phyloP scores from a whole-genome alignment of 2,329 filamentous ascomycete genomes.

The Apiospora kogelbergensis region DNA sequence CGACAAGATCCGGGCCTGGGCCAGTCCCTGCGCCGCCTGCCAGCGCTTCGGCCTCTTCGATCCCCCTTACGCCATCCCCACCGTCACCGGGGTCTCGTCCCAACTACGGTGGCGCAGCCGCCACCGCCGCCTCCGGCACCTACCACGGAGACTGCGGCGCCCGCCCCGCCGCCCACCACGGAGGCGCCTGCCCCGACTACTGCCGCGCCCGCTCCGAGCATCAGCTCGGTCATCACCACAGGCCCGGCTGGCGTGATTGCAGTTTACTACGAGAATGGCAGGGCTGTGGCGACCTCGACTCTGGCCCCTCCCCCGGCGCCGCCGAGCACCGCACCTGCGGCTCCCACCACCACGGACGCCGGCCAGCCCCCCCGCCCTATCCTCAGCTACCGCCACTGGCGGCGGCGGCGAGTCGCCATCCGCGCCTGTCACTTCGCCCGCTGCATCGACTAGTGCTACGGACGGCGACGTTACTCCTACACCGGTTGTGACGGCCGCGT shows the following conservation, averaged over 20 bases:
- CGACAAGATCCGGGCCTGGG: conserved; percentile 31
- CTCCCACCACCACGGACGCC: not conserved
- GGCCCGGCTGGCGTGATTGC: conserved; percentile 12
- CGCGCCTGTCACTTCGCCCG: not conserved
- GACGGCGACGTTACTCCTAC: conserved; percentile 4
- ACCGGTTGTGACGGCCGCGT: conserved; percentile 12
- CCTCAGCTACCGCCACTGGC: not conserved
- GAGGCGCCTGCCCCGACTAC: conserved; percentile 17
- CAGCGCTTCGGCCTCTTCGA: conserved; percentile 38
- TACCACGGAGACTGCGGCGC: conserved; percentile 13
- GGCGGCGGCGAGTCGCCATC: not conserved
- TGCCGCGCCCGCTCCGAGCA: not conserved
- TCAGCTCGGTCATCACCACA: not conserved
- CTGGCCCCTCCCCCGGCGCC: conserved; percentile 10
- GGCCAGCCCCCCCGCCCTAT: not conserved
- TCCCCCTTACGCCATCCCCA: conserved; percentile 38
- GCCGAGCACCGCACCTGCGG: not conserved
- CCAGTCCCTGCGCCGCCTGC: conserved; percentile 35
- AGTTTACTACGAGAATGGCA: conserved; percentile 15
- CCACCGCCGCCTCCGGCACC: conserved; percentile 17
- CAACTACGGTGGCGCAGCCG: conserved; percentile 18
- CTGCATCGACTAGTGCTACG: conserved; percentile 2
- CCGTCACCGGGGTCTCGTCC: conserved; percentile 28
- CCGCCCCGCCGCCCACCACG: conserved; percentile 8
- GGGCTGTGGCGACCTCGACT: conserved; percentile 13